phyloP scores from a whole-genome alignment of 148 eudicot species.

The Fallopia convolvulus region DNA sequence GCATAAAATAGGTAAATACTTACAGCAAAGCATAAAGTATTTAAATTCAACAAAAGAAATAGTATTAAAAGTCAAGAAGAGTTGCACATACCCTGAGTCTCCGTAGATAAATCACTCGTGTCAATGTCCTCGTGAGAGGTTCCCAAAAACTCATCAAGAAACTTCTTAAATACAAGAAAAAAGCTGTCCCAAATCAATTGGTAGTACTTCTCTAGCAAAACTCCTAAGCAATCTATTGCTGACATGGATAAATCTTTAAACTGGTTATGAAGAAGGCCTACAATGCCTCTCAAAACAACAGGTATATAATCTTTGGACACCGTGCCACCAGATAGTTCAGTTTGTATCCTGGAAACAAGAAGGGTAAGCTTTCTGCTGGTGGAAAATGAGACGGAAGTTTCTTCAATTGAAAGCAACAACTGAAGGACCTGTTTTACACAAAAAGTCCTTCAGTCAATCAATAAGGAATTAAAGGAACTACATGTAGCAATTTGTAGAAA shows the following conservation, averaged over 20 bases:
- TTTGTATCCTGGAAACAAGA: constrained; percentile 66
- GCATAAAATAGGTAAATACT: not conserved
- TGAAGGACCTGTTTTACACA: constrained; percentile 51
- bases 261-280: constrained; percentile 71
- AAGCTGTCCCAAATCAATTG: constrained; percentile 45
- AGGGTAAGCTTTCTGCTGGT: constrained; percentile 58
- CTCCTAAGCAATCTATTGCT: constrained; percentile 55
- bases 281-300: constrained; percentile 47
- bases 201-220: constrained; percentile 38
- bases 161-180: constrained; percentile 39
- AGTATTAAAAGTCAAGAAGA: not conserved
- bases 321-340: constrained; percentile 40
- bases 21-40: not conserved
- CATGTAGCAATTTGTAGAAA: not conserved
- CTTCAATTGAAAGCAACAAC: constrained; percentile 67
- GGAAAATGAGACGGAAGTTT: constrained; percentile 51
- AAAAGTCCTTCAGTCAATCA: constrained; percentile 3
- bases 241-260: constrained; percentile 60
- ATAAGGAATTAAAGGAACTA: not conserved
- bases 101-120: constrained; percentile 17
- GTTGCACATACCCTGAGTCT: constrained; percentile 32
- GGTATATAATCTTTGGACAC: constrained; percentile 41
- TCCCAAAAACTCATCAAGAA: constrained; percentile 29
- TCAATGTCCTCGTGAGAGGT: constrained; percentile 21
- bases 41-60: not conserved